Evolutionary conservation across 1,139 yeast species (phyloP), one percentile per base, ranked within the genome.

Genomic region (Casaregolazyma lundiana): DNA sequence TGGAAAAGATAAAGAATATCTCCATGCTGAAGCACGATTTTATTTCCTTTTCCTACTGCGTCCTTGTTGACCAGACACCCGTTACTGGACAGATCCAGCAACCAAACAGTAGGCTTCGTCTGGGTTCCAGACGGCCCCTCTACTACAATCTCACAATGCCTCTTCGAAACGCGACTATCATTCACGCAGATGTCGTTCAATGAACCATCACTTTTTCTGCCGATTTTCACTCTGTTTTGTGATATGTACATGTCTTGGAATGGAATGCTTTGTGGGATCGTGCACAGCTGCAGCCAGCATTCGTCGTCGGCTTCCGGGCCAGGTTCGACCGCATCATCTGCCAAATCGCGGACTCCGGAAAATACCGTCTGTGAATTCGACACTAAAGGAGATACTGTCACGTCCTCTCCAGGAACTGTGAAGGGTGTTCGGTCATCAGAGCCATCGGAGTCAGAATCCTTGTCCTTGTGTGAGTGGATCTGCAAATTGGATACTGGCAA

Each of bases 141-240:
- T 56, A 81, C 78, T 46, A 73, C 61, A 13, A 92, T 68, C 35
- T 81, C 70, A 61, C 97, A 89, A 62, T 92, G 97, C 2, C 83
- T 73, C 53, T 88, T 85, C 2, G 97, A 89, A 57, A 90, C 75
- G 44, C 96, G 69, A 55, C 77, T 84, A 57, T 89, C 96, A 35
- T 75, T 70, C 13, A 88, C 76, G 50, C 85, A 79, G 1, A 77
- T 72, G 43, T 77, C 81, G n/a, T 47, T 49, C 13, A 43, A 42
- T 9, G 53, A 56, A 1, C 51, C 50, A 17, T 46, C 37, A 13
- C 40, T 35, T 30, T 45, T 49, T 2, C 72, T 63, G 8, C 73
- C 73, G 21, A 69, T 55, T 16, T 55, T 51, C 41, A 62, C 54
- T 22, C 47, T 41, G 41, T 55, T 54, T 16, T 52, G 49, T 2